phyloP scores from a whole-genome alignment of 2,329 filamentous ascomycete genomes.

The Calonectria pteridis region DNA sequence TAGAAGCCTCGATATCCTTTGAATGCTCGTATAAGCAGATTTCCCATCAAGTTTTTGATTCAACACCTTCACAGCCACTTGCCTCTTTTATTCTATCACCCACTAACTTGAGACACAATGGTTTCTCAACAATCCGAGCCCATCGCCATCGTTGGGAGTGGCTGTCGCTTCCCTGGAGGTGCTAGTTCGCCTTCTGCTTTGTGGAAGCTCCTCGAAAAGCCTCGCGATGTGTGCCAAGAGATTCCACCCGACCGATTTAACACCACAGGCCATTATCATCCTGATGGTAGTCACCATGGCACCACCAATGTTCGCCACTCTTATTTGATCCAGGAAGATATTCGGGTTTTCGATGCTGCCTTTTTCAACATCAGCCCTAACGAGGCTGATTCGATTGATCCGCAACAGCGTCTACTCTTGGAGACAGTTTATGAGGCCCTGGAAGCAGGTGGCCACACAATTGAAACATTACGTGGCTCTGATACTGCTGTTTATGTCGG shows the following conservation, averaged over 20 bases:
- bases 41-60: neutral
- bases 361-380: conserved; percentile 37
- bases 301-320: conserved; percentile 45
- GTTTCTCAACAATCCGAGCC: conserved; percentile 38
- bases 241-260: neutral
- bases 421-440: conserved; percentile 44
- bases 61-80: neutral
- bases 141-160: conserved; percentile 12
- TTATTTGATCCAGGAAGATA: conserved; percentile 44
- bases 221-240: neutral
- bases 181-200: neutral
- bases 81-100: neutral
- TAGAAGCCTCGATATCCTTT: neutral
- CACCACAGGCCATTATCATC: neutral
- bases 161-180: neutral
- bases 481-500: neutral
- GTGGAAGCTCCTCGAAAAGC: neutral
- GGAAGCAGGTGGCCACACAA: conserved; percentile 31
- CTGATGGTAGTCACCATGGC: neutral
- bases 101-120: neutral
- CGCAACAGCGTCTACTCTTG: conserved; percentile 43
- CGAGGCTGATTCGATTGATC: conserved; percentile 45
- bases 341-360: conserved; percentile 36
- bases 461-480: neutral
- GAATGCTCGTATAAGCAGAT: neutral